These are phyloP conservation scores for Xerocomellus intermedius DNA, from an alignment of 768 basidiomycete species.

Conservation along the genomic window DNA sequence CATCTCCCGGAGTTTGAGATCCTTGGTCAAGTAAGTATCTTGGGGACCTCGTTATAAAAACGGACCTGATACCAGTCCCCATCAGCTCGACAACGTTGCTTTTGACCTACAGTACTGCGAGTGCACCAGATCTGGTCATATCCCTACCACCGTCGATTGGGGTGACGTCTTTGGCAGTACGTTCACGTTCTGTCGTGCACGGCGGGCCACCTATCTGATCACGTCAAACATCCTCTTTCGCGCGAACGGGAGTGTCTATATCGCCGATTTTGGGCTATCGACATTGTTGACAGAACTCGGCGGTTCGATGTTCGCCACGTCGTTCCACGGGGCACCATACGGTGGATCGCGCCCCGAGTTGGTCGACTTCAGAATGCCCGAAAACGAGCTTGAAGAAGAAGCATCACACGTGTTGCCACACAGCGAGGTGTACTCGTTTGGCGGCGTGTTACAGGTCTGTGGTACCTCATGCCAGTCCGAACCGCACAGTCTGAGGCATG, in stretches of 20 bases:
- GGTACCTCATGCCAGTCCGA: neutral
- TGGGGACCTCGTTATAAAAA: neutral
- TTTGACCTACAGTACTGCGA: slow-evolving; percentile 5
- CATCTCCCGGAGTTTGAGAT: neutral
- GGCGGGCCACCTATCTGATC: slow-evolving; percentile 13
- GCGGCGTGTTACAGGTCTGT: neutral
- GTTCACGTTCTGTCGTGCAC: slow-evolving; percentile 4
- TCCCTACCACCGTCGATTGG: neutral
- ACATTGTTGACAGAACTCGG: slow-evolving; percentile 3
- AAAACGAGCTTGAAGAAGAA: neutral
- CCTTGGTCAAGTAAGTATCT: neutral
- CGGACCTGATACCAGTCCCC: neutral
- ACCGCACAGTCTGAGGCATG: neutral
- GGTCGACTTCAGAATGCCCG: neutral
- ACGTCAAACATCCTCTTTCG: slow-evolving; percentile 4
- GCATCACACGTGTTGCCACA: neutral
- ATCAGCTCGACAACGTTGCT: neutral
- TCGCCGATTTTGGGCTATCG: slow-evolving; percentile 8
- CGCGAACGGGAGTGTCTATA: neutral
- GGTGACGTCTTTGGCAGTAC: neutral
- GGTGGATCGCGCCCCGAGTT: slow-evolving; percentile 4
- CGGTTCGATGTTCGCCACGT: neutral
- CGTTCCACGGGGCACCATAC: neutral
- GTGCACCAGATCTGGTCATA: neutral
- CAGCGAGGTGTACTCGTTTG: slow-evolving; percentile 6